These are phyloP conservation scores for Stephania cephalantha DNA, from an alignment of 164 flowering plant genomes.

Conservation along the genomic window DNA sequence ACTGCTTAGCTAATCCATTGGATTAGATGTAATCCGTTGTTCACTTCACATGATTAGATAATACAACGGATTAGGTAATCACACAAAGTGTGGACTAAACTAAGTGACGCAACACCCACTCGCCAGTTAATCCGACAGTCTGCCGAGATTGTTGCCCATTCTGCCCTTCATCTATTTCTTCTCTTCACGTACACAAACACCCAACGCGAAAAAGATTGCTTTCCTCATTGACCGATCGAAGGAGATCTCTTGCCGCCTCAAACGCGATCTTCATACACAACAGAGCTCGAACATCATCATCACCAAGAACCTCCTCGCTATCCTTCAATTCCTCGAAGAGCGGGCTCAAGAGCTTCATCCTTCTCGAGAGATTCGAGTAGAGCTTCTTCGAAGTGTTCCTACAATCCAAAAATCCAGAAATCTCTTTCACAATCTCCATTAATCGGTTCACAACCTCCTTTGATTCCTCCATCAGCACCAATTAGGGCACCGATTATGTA, in stretches of 20 bases:
- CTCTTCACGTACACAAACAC: too few species aligned
- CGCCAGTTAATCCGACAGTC: too few species aligned
- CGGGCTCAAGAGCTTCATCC: conserved; percentile 80
- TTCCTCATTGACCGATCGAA: conserved; percentile 49
- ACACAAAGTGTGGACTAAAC: too few species aligned
- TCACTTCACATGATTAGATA: too few species aligned
- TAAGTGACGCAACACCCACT: too few species aligned
- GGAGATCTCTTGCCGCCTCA: conserved; percentile 42
- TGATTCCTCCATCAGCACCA: conserved; percentile 20
- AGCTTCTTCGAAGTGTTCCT: conserved; percentile 43
- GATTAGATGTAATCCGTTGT: too few species aligned
- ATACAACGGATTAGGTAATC: too few species aligned
- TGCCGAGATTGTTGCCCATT: too few species aligned
- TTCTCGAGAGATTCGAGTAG: conserved; percentile 54
- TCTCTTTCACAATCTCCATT: conserved; percentile 32
- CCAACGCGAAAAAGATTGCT: conserved; percentile 52
- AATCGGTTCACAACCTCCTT: conserved; percentile 26
- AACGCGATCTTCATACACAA: conserved; percentile 30
- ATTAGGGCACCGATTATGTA: conserved; percentile 2
- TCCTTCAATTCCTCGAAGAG: conserved; percentile 77
- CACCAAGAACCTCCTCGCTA: conserved; percentile 22
- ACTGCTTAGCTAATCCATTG: too few species aligned
- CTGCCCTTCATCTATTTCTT: too few species aligned
- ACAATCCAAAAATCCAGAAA: conserved; percentile 53
- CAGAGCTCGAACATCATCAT: too few species aligned